Base-by-base conservation (phyloP, 106 monocot genomes). In the Ottelia alismoides region DNA sequence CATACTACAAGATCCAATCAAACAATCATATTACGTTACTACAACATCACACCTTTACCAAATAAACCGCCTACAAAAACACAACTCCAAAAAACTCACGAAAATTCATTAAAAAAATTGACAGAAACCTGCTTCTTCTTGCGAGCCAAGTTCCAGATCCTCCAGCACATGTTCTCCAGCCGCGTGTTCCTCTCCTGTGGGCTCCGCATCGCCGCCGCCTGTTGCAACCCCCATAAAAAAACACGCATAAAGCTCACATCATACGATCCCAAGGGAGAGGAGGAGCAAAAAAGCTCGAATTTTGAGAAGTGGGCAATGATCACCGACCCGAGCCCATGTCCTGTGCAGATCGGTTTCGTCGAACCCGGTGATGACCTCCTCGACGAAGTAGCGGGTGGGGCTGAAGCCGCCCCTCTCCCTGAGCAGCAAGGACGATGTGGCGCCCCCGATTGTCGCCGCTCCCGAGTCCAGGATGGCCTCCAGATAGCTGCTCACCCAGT, bases 51-150 rank as follows among this genome's bases (percentile, higher is more conserved):
- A n/a, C n/a, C n/a, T n/a, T n/a, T n/a, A n/a, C n/a, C n/a, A n/a
- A n/a, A n/a, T n/a, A n/a, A n/a, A n/a, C n/a, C n/a, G n/a, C n/a
- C n/a, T n/a, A n/a, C n/a, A n/a, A n/a, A n/a, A n/a, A n/a, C n/a
- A n/a, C n/a, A n/a, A n/a, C n/a, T n/a, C n/a, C n/a, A n/a, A n/a
- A n/a, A n/a, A n/a, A n/a, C n/a, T n/a, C n/a, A n/a, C n/a, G n/a
- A n/a, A n/a, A n/a, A n/a, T n/a, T n/a, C n/a, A n/a, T n/a, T n/a
- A n/a, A n/a, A n/a, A n/a, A n/a, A n/a, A n/a, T n/a, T n/a, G n/a
- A n/a, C n/a, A n/a, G n/a, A n/a, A n/a, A 91, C 91, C 91, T 91
- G 84, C 62, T 91, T 91, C 91, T 91, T 91, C 78, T 84, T 91
- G 26, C 85, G 62, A 7, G 91, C 85, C 28, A 91, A 65, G 49